Evolutionary conservation across 257 asterid genomes (phyloP), one percentile per base, ranked within the genome.

Genomic region (Lithospermum erythrorhizon): DNA sequence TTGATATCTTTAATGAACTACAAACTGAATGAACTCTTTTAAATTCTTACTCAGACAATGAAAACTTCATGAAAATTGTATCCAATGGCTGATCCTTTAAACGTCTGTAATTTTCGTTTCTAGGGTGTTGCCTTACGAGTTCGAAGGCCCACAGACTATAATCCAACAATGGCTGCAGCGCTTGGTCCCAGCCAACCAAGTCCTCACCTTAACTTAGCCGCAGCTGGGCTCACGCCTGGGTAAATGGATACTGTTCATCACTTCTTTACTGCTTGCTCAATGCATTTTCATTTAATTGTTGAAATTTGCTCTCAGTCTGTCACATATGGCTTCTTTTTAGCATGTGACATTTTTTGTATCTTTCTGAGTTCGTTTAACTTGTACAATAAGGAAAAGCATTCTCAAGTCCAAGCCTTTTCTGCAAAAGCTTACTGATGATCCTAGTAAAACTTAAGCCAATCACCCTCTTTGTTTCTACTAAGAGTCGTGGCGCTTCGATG

Each of bases 71-170:
- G 2, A 5, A n/a, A 9, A 53, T 53, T 20, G 14, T 53, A 53
- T 19, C 57, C 17, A 20, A 58, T 20, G 25, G n/a, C 27, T 61
- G 30, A 13, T 15, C 17, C 60, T 13, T 8, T 63, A 24, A 8
- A 56, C 2, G 9, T n/a, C 56, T 62, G n/a, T 66, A 56, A 56
- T 56, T 10, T 9, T 2, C 14, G n/a, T 21, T 56, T 18, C 55
- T 84, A 93, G 99, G 99, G 97, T 66, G 96, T 93, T 45, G 96
- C 96, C n/a, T 95, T 93, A 61, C 89, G 87, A 75, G 99, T 93
- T 64, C 81, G 97, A 76, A 86, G 99, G 68, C 99, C 99, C 5
- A 93, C 95, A 22, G 99, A 93, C 73, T 93, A 93, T 64, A 89
- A 93, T 62, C 99, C 99, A 2, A 86, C 97, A 24, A 77, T 89